Evolutionary conservation across 495 filamentous ascomycete genomes (phyloP).

Genomic region (Lepraria neglecta): DNA sequence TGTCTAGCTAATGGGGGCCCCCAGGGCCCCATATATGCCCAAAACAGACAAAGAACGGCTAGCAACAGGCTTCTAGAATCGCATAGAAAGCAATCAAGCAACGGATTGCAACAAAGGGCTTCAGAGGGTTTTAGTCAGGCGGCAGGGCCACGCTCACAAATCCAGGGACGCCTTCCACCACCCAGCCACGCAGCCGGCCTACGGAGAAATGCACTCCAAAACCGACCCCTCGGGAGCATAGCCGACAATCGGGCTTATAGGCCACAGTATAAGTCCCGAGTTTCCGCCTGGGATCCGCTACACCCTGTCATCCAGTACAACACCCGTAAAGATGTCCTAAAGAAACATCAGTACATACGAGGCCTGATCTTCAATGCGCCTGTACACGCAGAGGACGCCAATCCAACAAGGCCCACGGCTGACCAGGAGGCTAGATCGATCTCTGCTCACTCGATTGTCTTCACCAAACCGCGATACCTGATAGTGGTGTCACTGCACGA

Average conservation of each 20-base stretch:
- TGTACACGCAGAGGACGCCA: background rate
- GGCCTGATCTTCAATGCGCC: constrained; percentile 4
- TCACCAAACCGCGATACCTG: background rate
- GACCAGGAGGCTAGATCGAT: background rate
- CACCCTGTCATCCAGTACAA: background rate
- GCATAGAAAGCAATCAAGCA: no score
- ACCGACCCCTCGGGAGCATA: background rate
- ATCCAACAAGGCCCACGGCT: no score
- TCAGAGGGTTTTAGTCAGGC: background rate
- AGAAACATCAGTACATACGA: background rate
- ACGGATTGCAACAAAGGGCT: no score
- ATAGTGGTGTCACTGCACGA: constrained; percentile 8
- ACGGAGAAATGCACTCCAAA: background rate
- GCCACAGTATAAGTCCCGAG: background rate
- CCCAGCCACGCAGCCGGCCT: background rate
- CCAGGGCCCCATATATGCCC: no score
- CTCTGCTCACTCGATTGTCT: background rate
- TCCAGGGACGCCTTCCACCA: background rate
- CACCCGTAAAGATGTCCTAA: background rate
- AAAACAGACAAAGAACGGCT: no score
- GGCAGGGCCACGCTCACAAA: background rate
- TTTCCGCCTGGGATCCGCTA: background rate
- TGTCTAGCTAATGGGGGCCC: no score
- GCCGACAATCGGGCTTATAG: no score
- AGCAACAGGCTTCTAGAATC: no score